phyloP scores from a whole-genome alignment of 805 yeast species.

The Kodamaea sagamina region DNA sequence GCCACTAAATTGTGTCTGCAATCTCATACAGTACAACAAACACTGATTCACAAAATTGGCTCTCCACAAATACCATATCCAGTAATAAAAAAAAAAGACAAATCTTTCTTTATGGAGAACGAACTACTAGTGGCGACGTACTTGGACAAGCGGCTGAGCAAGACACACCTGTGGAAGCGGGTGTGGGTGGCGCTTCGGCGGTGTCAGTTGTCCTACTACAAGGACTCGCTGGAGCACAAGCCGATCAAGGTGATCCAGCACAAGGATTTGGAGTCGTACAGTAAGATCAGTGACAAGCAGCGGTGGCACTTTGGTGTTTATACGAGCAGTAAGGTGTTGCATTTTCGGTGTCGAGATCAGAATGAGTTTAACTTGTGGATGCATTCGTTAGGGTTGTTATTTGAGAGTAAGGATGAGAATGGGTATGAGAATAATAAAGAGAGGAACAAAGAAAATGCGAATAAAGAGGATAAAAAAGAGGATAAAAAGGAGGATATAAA shows the following conservation, averaged over 20 bases:
- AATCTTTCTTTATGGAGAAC: no score
- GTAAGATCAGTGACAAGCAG: conserved; percentile 19
- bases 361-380: conserved; percentile 21
- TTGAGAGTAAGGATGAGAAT: not conserved
- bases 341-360: conserved; percentile 18
- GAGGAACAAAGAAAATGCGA: no score
- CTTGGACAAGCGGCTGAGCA: conserved; percentile 32
- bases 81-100: no score
- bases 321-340: conserved; percentile 25
- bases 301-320: conserved; percentile 25
- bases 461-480: no score
- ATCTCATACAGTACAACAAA: no score
- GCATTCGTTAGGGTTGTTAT: conserved; percentile 11
- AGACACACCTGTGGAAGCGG: conserved; percentile 40
- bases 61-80: no score
- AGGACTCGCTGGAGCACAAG: conserved; percentile 39
- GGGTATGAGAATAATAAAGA: no score
- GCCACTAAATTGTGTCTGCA: no score
- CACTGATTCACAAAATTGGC: no score
- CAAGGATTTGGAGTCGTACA: conserved; percentile 21
- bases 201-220: conserved; percentile 42
- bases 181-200: conserved; percentile 42
- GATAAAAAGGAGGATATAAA: not conserved
- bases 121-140: conserved; percentile 27
- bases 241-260: conserved; percentile 35